phyloP scores from a whole-genome alignment of 2,329 filamentous ascomycete genomes.

The Coccinonectria pachysandricola region DNA sequence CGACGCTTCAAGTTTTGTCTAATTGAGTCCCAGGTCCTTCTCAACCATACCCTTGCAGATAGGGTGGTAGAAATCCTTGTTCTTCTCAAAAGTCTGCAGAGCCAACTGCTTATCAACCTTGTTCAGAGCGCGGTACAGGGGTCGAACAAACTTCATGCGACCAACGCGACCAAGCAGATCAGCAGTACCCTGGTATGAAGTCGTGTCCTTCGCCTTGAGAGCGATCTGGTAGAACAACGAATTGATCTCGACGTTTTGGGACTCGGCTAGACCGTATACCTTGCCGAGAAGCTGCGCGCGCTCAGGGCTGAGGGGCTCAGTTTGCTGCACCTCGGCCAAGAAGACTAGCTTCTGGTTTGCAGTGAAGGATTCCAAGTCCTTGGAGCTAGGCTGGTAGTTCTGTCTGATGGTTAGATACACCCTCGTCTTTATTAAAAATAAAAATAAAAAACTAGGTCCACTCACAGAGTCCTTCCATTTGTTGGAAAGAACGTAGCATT shows the following conservation, averaged over 20 bases:
- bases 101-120: slow-evolving; percentile 66
- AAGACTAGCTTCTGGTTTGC: slow-evolving; percentile 90
- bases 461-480: slow-evolving; percentile 62
- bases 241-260: slow-evolving; percentile 78
- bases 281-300: slow-evolving; percentile 63
- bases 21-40: slow-evolving; percentile 62
- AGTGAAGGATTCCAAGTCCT: slow-evolving; percentile 64
- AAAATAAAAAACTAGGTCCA: too few relatives aligned
- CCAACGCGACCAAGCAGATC: slow-evolving; percentile 73
- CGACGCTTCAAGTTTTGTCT: slow-evolving; percentile 3
- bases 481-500: slow-evolving; percentile 70
- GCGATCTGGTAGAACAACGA: slow-evolving; percentile 72
- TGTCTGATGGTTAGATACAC: too few relatives aligned
- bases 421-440: too few relatives aligned
- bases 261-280: slow-evolving; percentile 62
- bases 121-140: slow-evolving; percentile 67
- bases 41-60: slow-evolving; percentile 81
- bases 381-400: slow-evolving; percentile 52
- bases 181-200: slow-evolving; percentile 59
- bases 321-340: slow-evolving; percentile 64
- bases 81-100: slow-evolving; percentile 71
- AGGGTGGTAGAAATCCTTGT: slow-evolving; percentile 89
- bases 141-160: slow-evolving; percentile 93
- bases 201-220: slow-evolving; percentile 60
- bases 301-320: slow-evolving; percentile 49